Evolutionary conservation across 1,284 basidiomycete genomes (phyloP), one percentile per base, ranked within the genome.

Genomic region (Tilletia setariae): DNA sequence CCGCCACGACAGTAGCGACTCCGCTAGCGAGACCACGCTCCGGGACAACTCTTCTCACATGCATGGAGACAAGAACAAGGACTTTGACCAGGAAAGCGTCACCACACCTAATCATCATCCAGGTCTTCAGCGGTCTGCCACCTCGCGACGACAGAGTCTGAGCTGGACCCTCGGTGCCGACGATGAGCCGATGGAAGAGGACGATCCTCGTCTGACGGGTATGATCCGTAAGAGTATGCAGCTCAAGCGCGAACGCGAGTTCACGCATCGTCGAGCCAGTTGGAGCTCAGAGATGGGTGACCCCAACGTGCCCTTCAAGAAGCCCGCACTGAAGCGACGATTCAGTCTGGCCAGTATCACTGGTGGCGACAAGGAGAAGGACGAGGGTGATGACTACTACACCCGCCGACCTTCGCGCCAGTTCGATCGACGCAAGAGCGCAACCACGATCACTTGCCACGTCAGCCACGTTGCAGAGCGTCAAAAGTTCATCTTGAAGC

Each of bases 401-500:
- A 59, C 40, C 19, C 67, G 62, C 42, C 32, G 65, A 40, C 21
- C 35, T 3, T 30, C 62, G 8, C 44, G 64, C 19, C 63, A 56
- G 25, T 71, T 71, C 51, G 67, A 68, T 35, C 56, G 67, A 32
- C 46, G 63, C 23, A 67, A 66, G 67, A 68, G 63, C 42, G 66
- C 63, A 16, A 67, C 51, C 28, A 71, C 68, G 30, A 71, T 70
- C 65, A 56, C 47, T 90, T 46, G 53, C 25, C 46, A 69, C 51
- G 53, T 67, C 53, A 49, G 44, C 42, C 65, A 72, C 64, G 66
- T 68, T 15, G 47, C 46, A 9, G 46, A 64, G 9, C 65, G 70
- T 23, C 88, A 90, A 77, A 87, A 89, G 70, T 93, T 93, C 82
- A 86, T 93, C 30, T 84, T 93, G 69, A 89, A 89, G 76, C 86